Evolutionary conservation across 1,284 basidiomycete genomes (phyloP).

Genomic region (Waitea zeae): DNA sequence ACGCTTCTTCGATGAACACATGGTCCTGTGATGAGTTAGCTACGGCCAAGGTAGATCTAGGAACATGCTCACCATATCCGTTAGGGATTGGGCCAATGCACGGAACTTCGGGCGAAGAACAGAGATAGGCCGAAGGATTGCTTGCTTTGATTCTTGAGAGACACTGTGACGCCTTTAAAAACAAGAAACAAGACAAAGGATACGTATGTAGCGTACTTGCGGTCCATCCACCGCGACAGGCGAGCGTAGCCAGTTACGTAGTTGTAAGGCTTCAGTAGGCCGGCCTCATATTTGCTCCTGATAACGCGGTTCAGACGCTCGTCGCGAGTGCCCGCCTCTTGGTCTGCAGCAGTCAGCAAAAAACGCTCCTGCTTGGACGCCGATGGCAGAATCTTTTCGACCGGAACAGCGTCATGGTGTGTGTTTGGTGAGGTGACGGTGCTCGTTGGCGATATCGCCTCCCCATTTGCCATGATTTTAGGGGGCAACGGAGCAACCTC

Average conservation of each 20-base stretch:
- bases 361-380: constrained; percentile 76
- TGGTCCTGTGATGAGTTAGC: constrained; percentile 43
- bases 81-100: constrained; percentile 78
- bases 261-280: constrained; percentile 88
- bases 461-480: constrained; percentile 9
- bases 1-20: constrained; percentile 96
- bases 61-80: constrained; percentile 49
- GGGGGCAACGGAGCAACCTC: constrained; percentile 5
- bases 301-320: constrained; percentile 88
- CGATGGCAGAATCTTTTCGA: constrained; percentile 34
- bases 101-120: constrained; percentile 89
- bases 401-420: constrained; percentile 9
- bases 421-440: constrained; percentile 1
- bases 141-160: constrained; percentile 77
- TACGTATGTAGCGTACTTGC: constrained; percentile 47
- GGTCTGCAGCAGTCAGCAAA: constrained; percentile 89
- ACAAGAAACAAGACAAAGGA: no score
- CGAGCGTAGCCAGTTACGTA: constrained; percentile 90
- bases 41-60: constrained; percentile 1
- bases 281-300: constrained; percentile 93
- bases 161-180: no score
- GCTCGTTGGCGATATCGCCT: not conserved
- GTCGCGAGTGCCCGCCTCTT: constrained; percentile 80
- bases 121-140: constrained; percentile 79
- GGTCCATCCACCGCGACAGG: constrained; percentile 88